phyloP scores from a whole-genome alignment of 768 basidiomycete species.

The Naematelia aurantialba region DNA sequence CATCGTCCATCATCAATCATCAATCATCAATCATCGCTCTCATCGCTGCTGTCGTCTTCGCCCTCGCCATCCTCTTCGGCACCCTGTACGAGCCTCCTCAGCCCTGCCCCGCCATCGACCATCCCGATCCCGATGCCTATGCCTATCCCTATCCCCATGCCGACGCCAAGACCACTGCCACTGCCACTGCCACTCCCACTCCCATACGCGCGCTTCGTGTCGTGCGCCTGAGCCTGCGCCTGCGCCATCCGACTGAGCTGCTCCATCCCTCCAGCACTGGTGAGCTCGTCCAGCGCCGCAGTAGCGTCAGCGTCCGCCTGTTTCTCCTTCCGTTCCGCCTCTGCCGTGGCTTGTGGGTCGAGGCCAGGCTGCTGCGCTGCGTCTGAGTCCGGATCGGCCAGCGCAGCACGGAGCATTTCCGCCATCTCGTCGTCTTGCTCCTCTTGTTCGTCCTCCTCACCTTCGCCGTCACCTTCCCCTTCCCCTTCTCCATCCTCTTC shows the following conservation, averaged over 20 bases:
- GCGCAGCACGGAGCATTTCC: slow-evolving; percentile 23
- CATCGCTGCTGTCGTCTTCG: slow-evolving; percentile 24
- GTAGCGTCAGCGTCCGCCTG: not conserved
- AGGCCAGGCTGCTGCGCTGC: too few relatives aligned
- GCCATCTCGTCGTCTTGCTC: slow-evolving; percentile 28
- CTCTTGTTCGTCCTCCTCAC: slow-evolving; percentile 10
- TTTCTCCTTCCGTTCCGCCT: not conserved
- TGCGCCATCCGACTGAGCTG: slow-evolving; percentile 1
- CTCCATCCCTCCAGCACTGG: slow-evolving; percentile 1
- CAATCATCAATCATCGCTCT: slow-evolving; percentile 24
- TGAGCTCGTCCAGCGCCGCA: slow-evolving; percentile 7
- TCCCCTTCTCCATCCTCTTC: slow-evolving; percentile 18
- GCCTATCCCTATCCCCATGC: not conserved
- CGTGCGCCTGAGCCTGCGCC: not conserved
- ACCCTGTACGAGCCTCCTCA: slow-evolving; percentile 26
- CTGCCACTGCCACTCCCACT: too few relatives aligned
- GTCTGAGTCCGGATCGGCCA: slow-evolving; percentile 14
- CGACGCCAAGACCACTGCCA: not conserved
- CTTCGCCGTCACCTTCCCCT: slow-evolving; percentile 15
- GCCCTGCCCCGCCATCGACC: slow-evolving; percentile 35
- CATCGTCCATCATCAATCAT: not conserved
- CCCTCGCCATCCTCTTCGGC: slow-evolving; percentile 19
- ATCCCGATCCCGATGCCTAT: not conserved
- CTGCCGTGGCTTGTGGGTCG: too few relatives aligned
- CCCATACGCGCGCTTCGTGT: too few relatives aligned